Evolutionary conservation across 257 asterid genomes (phyloP).

Genomic region (Solanum medicagineum): DNA sequence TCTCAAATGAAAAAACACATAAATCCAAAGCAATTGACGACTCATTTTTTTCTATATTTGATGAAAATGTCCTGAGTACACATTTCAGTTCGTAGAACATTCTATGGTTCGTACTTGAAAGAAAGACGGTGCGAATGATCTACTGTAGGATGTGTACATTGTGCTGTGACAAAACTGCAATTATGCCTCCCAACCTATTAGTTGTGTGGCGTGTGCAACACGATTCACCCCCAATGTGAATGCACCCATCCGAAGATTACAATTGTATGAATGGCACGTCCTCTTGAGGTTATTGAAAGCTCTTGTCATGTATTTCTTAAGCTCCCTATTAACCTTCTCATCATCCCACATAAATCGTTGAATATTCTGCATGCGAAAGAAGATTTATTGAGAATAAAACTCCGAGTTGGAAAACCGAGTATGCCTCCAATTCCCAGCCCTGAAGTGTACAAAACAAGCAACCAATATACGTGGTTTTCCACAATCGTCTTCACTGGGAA

Average conservation of each 20-base stretch:
- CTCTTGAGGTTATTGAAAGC: constrained; percentile 53
- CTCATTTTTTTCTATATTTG: neutral
- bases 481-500: neutral
- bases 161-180: neutral
- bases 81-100: neutral
- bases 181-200: constrained; percentile 89
- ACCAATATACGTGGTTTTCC: neutral
- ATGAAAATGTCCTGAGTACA: neutral
- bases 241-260: constrained; percentile 92
- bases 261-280: constrained; percentile 50
- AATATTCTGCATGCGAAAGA: constrained; percentile 40
- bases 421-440: neutral
- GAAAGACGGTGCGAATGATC: neutral
- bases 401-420: neutral
- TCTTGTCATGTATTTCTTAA: constrained; percentile 63
- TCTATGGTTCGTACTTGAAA: neutral
- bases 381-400: neutral
- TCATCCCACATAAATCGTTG: constrained; percentile 94
- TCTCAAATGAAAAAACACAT: neutral
- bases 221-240: constrained; percentile 76
- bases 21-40: neutral
- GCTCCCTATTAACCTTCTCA: constrained; percentile 66
- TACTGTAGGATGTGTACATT: neutral
- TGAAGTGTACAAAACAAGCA: neutral
- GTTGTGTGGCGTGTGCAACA: constrained; percentile 68